These are phyloP conservation scores for Pyrrhoderma lamaoense DNA, from an alignment of 1,284 basidiomycete genomes.

Conservation along the genomic window DNA sequence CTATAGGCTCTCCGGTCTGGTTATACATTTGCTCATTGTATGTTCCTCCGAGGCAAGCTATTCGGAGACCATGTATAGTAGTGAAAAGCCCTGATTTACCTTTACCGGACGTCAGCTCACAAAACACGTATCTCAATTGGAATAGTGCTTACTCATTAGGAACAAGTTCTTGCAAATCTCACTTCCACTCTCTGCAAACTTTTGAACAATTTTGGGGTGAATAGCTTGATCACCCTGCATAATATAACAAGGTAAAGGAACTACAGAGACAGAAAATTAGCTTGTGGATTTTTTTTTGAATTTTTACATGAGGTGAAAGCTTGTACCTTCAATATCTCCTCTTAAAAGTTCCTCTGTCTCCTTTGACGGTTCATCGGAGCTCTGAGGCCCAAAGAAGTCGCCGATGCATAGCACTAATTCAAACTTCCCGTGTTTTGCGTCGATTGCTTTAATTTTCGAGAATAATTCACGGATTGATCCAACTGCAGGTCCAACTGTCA, in stretches of 20 bases:
- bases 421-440: constrained; percentile 93
- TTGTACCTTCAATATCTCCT: constrained; percentile 57
- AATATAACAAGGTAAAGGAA: constrained; percentile 87
- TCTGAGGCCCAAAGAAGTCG: constrained; percentile 79
- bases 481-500: constrained; percentile 82
- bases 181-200: constrained; percentile 66
- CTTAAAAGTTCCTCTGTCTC: constrained; percentile 56
- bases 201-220: constrained; percentile 65
- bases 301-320: not conserved
- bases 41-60: constrained; percentile 78
- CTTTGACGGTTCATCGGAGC: constrained; percentile 36
- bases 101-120: constrained; percentile 27
- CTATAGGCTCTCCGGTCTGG: constrained; percentile 51
- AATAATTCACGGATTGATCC: constrained; percentile 72
- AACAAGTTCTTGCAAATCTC: constrained; percentile 79
- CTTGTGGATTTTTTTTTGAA: not conserved
- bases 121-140: not conserved
- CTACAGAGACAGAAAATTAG: constrained; percentile 30
- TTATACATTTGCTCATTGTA: constrained; percentile 59
- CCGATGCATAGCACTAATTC: constrained; percentile 82
- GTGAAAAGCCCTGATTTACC: constrained; percentile 80
- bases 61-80: constrained; percentile 77
- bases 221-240: constrained; percentile 77
- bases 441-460: constrained; percentile 77
- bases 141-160: constrained; percentile 62